These are phyloP conservation scores for Penicillium cataractarum DNA, from an alignment of 495 filamentous ascomycete species.

Conservation along the genomic window DNA sequence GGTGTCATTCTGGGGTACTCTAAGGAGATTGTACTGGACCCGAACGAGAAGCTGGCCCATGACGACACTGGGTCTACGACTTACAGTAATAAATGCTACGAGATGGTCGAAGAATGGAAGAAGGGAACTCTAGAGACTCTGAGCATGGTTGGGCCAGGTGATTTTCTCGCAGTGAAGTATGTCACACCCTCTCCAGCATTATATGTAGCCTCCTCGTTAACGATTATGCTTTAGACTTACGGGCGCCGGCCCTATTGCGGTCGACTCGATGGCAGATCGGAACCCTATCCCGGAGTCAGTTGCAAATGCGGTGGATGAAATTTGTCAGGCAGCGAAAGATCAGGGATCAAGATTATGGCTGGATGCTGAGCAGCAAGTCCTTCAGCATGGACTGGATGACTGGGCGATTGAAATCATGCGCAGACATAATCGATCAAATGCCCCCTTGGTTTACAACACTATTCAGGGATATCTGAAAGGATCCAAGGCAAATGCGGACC, in stretches of 20 bases:
- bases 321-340: slow-evolving; percentile 29
- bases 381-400: slow-evolving; percentile 40
- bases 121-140: slow-evolving; percentile 73
- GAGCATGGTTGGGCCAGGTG: slow-evolving; percentile 61
- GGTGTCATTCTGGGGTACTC: slow-evolving; percentile 85
- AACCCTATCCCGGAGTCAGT: slow-evolving; percentile 30
- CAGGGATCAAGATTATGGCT: slow-evolving; percentile 42
- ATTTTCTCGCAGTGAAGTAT: slow-evolving; percentile 80
- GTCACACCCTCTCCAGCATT: slow-evolving; percentile 9
- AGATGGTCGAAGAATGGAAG: slow-evolving; percentile 67
- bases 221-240: slow-evolving; percentile 26
- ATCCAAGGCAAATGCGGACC: slow-evolving; percentile 36
- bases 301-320: slow-evolving; percentile 37
- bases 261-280: slow-evolving; percentile 32
- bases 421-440: slow-evolving; percentile 32
- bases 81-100: slow-evolving; percentile 34
- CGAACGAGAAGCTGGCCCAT: slow-evolving; percentile 38
- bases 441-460: slow-evolving; percentile 44
- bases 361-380: slow-evolving; percentile 43
- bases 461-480: slow-evolving; percentile 45
- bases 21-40: slow-evolving; percentile 69
- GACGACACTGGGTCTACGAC: slow-evolving; percentile 16
- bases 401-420: slow-evolving; percentile 47
- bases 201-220: background rate
- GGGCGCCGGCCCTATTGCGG: slow-evolving; percentile 36